Evolutionary conservation across 306 rosid species (phyloP).

Genomic region (Prunus mume): DNA sequence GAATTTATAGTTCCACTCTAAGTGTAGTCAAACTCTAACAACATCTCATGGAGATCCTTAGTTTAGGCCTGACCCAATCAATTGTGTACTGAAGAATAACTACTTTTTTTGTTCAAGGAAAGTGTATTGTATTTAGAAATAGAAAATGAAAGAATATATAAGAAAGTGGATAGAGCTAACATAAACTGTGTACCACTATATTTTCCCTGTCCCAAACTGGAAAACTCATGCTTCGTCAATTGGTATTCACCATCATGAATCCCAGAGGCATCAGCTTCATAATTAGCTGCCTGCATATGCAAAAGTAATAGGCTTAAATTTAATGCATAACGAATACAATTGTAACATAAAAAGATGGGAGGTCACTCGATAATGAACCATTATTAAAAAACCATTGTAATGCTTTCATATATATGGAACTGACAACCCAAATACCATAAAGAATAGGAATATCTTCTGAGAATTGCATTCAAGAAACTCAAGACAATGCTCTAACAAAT

Average conservation of each 20-base stretch:
- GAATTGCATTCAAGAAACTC: background rate
- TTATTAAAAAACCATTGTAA: background rate
- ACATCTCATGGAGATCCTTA: background rate
- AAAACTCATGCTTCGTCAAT: slow-evolving; percentile 74
- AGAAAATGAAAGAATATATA: background rate
- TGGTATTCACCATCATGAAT: slow-evolving; percentile 72
- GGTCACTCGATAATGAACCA: background rate
- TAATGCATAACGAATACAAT: background rate
- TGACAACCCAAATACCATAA: background rate
- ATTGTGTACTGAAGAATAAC: background rate
- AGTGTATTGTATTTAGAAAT: background rate
- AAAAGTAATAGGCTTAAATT: slow-evolving; percentile 10
- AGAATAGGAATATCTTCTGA: no score
- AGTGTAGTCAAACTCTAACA: background rate
- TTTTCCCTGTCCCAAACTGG: slow-evolving; percentile 76
- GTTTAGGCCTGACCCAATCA: background rate
- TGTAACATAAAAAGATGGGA: background rate
- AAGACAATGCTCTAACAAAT: background rate
- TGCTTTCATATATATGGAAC: background rate
- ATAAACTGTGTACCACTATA: slow-evolving; percentile 66
- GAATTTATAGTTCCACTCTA: background rate
- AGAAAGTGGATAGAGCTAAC: slow-evolving; percentile 18
- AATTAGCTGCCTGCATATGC: slow-evolving; percentile 74
- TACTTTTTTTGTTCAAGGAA: background rate
- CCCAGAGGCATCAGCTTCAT: slow-evolving; percentile 79